phyloP scores from a whole-genome alignment of 2,329 filamentous ascomycete genomes.

The Aotearoamyces nothofagi region DNA sequence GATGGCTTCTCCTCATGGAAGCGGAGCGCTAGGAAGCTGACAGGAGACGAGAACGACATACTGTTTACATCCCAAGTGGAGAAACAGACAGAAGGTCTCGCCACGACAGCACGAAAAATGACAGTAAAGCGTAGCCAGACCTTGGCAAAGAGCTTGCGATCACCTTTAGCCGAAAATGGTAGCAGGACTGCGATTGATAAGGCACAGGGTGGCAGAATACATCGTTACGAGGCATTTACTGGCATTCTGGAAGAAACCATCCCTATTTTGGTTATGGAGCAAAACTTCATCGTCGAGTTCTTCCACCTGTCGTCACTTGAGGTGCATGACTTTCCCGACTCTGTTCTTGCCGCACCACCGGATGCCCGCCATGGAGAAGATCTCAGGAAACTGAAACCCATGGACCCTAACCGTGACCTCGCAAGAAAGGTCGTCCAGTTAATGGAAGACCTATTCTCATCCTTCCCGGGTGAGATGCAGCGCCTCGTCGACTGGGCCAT shows the following conservation, averaged over 20 bases:
- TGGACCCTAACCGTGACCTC: slow-evolving; percentile 78
- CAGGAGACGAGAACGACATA: slow-evolving; percentile 64
- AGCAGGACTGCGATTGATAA: slow-evolving; percentile 37
- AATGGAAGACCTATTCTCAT: slow-evolving; percentile 80
- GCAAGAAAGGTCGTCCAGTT: slow-evolving; percentile 72
- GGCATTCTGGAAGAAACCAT: slow-evolving; percentile 69
- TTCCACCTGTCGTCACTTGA: slow-evolving; percentile 87
- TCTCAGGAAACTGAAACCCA: slow-evolving; percentile 57
- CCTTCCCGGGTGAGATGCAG: slow-evolving; percentile 66
- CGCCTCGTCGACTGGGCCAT: slow-evolving; percentile 74
- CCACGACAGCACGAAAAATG: slow-evolving; percentile 69
- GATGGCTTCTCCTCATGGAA: slow-evolving; percentile 70
- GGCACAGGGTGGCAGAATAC: slow-evolving; percentile 45
- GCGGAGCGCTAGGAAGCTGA: slow-evolving; percentile 57
- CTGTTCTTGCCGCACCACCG: slow-evolving; percentile 50
- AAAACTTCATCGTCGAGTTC: slow-evolving; percentile 94
- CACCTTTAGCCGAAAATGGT: slow-evolving; percentile 47
- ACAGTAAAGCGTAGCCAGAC: slow-evolving; percentile 93
- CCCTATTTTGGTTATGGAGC: slow-evolving; percentile 77
- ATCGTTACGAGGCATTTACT: slow-evolving; percentile 69
- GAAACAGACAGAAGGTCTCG: slow-evolving; percentile 69
- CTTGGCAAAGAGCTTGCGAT: slow-evolving; percentile 56
- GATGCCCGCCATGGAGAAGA: slow-evolving; percentile 57
- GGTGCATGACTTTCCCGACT: slow-evolving; percentile 69
- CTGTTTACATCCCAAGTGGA: slow-evolving; percentile 77